Evolutionary conservation across 225 moss, liverwort and hornwort species (phyloP), one percentile per base, ranked within the genome.

Genomic region (Pseudisothecium myosuroides): DNA sequence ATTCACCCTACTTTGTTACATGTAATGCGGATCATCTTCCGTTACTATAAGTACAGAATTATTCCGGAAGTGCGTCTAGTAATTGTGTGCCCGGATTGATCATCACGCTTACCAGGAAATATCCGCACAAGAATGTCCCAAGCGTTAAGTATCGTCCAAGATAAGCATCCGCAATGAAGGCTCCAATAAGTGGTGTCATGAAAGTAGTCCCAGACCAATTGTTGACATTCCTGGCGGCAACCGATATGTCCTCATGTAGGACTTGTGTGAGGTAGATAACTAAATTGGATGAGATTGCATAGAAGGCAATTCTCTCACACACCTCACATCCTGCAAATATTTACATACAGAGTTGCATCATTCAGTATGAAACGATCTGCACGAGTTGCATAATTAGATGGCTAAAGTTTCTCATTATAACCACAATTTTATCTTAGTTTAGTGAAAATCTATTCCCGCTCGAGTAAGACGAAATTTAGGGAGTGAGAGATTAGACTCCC

Each of bases 181-280:
- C 98, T 85, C 97, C 98, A 83, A 99, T 89, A 80, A 99, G 95
- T 26, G 98, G 96, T 43, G 97, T 97, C 83, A 99, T 95, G 90
- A 97, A 99, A 64, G 96, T 97, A 32, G 97, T 97, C 85, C 98
- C 98, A 81, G 93, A 92, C 98, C 97, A 99, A 81, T 99, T 99
- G 93, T 96, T 99, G 76, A 99, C 98, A 90, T 96, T 99, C 90
- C 97, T 95, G 32, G 96, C 97, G 15, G 98, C 94, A 61, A 95
- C 97, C 43, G 97, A 96, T 81, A 97, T 94, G 85, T 96, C 96
- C 91, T 99, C 97, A 39, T 89, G 92, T 28, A 99, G 90, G 66
- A 95, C 96, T 82, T 91, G 80, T 28, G 96, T 96, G 72, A 99
- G 93, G 87, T 99, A 97, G 65, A 93, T 95, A 78, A 96, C 95